Conservation (phyloP, 2,329 filamentous ascomycete species). For the Aspergillus novoparasiticus region DNA sequence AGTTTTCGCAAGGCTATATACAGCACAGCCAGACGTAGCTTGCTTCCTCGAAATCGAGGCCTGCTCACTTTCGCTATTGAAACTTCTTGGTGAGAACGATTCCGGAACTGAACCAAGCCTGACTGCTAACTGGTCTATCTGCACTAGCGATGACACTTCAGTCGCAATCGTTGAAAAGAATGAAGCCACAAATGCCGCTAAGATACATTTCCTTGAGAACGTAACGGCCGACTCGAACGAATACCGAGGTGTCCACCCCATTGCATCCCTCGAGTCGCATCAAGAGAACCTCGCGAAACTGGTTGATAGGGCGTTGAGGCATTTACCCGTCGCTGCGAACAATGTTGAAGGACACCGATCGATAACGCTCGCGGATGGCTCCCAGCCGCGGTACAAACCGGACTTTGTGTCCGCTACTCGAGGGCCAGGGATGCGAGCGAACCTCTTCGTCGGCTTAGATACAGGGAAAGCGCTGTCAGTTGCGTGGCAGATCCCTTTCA, state of each 20-base stretch:
- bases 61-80: constrained; percentile 51
- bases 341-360: constrained; percentile 11
- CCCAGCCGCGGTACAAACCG: constrained; percentile 54
- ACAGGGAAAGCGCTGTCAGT: constrained; percentile 84
- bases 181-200: constrained; percentile 41
- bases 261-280: constrained; percentile 75
- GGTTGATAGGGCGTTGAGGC: constrained; percentile 63
- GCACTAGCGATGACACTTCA: constrained; percentile 78
- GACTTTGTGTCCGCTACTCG: constrained; percentile 89
- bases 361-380: constrained; percentile 25
- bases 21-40: constrained; percentile 9
- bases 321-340: constrained; percentile 50
- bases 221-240: constrained; percentile 76
- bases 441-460: constrained; percentile 75
- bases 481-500: constrained; percentile 78
- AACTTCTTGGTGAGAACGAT: constrained; percentile 44
- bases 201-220: constrained; percentile 76
- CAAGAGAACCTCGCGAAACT: constrained; percentile 69
- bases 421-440: constrained; percentile 84
- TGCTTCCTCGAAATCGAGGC: constrained; percentile 20
- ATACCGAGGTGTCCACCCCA: constrained; percentile 78
- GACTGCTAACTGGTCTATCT: not conserved
- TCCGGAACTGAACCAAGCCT: not conserved
- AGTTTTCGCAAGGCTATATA: constrained; percentile 24
- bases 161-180: constrained; percentile 75